Evolutionary conservation across 345 rosid species (phyloP).

Genomic region (Cardiospermum halicacabum): DNA sequence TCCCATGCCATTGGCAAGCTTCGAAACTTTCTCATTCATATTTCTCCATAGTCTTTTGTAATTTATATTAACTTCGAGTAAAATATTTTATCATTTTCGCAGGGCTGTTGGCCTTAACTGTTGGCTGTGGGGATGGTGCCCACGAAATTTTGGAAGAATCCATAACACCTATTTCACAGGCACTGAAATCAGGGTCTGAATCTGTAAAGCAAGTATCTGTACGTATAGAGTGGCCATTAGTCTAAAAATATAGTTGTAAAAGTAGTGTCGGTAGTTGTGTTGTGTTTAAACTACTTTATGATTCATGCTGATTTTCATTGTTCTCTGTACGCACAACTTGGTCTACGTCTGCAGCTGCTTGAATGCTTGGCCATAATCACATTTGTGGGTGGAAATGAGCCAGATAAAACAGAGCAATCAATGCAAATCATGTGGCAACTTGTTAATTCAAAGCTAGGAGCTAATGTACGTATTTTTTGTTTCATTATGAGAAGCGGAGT

Average conservation of each 20-base stretch:
- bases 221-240: constrained; percentile 7
- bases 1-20: constrained; percentile 64
- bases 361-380: constrained; percentile 83
- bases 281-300: neutral
- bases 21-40: neutral
- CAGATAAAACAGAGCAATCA: constrained; percentile 68
- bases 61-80: neutral
- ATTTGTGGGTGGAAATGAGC: constrained; percentile 67
- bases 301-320: neutral
- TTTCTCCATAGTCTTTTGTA: neutral
- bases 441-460: constrained; percentile 75
- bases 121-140: constrained; percentile 60
- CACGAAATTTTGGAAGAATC: constrained; percentile 65
- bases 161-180: constrained; percentile 53
- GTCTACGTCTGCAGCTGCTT: constrained; percentile 40
- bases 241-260: constrained; percentile 2
- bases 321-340: constrained; percentile 3
- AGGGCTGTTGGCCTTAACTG: constrained; percentile 87
- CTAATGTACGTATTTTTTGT: constrained; percentile 54
- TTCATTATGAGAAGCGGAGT: neutral
- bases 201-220: constrained; percentile 51
- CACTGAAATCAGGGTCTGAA: constrained; percentile 62
- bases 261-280: neutral
- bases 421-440: constrained; percentile 92
- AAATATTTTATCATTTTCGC: constrained; percentile 14